Evolutionary conservation across 116 monocot species (phyloP), one percentile per base, ranked within the genome.

Genomic region (Dioscorea cayenensis): DNA sequence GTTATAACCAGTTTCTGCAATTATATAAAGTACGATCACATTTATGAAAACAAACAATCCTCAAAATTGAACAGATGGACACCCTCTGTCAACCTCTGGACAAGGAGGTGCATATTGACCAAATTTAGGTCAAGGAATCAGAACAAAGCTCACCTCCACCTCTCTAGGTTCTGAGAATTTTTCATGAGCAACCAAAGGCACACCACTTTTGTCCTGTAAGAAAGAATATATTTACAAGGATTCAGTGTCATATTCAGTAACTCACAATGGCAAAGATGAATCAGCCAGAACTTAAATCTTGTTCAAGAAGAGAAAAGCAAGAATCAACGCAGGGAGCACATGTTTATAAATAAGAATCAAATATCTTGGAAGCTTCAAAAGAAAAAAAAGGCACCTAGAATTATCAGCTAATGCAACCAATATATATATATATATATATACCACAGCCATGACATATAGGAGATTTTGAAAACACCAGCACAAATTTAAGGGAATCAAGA

Each of bases 131-230:
- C 6, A 19, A 19, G 19, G 59, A 59, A 21, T 59, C 6, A 25
- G 19, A 28, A 73, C 72, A 60, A 27, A 71, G 21, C 68, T 69
- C 70, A 93, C 97, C 97, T 93, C 97, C 60, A 93, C 93, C 67
- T 93, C 97, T 80, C 83, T 88, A 64, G 93, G 86, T 81, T 99
- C 88, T 37, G 85, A 60, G 69, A 81, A 99, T 68, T 90, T 99
- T 70, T 99, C 97, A 85, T 92, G 88, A 35, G 97, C 97, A 80
- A 90, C 89, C 61, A 99, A 77, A 28, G 88, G 76, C 16, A 89
- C 85, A 65, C 93, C 86, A 73, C 97, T 99, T 77, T 99, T 99
- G 43, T 99, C 97, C 97, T 97, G 80, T 79, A 11, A 63, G 72
- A 68, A 22, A 70, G 27, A 2, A 5, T 28, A 1, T 5, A 13